Percentiles rank a stretch among this genome's conserved stretches.
phyloP scores from a whole-genome alignment of 345 rosid species.

The Rhizophora mangle region DNA sequence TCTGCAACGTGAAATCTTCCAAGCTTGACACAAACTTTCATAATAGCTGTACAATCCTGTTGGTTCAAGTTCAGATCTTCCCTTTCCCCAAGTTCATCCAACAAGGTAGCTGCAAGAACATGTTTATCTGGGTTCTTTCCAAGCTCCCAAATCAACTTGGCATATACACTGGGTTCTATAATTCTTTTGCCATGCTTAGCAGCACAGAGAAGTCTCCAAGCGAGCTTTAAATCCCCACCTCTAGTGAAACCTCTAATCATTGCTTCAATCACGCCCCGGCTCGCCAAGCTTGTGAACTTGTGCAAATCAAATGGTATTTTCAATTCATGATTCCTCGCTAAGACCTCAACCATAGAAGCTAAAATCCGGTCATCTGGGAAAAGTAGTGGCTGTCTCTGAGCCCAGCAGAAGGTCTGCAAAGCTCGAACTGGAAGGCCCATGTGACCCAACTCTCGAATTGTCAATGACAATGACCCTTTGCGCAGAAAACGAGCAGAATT shows the following conservation, averaged over 20 bases:
- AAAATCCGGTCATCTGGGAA: conserved; percentile 67
- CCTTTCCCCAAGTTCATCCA: conserved; percentile 65
- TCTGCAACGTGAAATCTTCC: conserved; percentile 29
- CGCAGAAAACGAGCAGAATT: conserved; percentile 56
- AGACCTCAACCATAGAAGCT: conserved; percentile 65
- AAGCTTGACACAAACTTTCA: conserved; percentile 73
- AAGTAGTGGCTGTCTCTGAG: conserved; percentile 58
- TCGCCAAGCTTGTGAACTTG: conserved; percentile 47
- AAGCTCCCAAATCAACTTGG: conserved; percentile 68
- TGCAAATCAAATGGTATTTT: conserved; percentile 54
- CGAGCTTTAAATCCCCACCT: conserved; percentile 66
- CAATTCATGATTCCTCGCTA: conserved; percentile 58
- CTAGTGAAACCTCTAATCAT: conserved; percentile 66
- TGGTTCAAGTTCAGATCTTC: conserved; percentile 63
- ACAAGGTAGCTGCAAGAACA: conserved; percentile 38
- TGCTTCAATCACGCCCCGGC: conserved; percentile 71
- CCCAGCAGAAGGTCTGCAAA: conserved; percentile 82
- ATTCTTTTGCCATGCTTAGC: conserved; percentile 52
- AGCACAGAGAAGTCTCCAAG: conserved; percentile 58
- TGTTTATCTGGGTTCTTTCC: conserved; percentile 70
- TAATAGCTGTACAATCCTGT: conserved; percentile 72
- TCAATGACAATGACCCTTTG: conserved; percentile 67
- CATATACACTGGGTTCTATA: conserved; percentile 59
- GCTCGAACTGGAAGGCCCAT: conserved; percentile 78
- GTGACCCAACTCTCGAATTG: conserved; percentile 77